Conservation (phyloP, 805 yeast genomes). For the Pichia scutulata region DNA sequence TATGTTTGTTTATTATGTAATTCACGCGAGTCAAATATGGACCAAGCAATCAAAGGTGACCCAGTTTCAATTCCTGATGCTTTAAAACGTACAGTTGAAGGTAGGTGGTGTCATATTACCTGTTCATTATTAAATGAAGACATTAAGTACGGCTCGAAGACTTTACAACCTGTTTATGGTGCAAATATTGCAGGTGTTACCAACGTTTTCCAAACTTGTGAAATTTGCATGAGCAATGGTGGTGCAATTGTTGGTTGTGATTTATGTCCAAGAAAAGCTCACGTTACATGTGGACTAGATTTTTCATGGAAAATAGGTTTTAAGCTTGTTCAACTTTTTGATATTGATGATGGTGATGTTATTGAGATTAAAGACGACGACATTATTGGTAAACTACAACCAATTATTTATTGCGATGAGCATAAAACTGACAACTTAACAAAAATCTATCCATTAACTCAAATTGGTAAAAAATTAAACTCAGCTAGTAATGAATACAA, state of each 20-base stretch:
- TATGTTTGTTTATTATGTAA: conserved; percentile 64
- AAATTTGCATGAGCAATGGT: conserved; percentile 36
- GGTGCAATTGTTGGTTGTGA: conserved; percentile 47
- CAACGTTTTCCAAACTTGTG: conserved; percentile 33
- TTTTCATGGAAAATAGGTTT: conserved; percentile 48
- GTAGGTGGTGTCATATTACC: conserved; percentile 70
- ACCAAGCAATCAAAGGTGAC: conserved; percentile 35
- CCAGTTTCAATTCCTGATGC: conserved; percentile 48
- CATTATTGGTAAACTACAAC: conserved; percentile 34
- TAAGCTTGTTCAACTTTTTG: conserved; percentile 25
- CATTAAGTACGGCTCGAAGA: conserved; percentile 34
- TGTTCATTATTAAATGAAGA: conserved; percentile 56
- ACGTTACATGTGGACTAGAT: conserved; percentile 55
- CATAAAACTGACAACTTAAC: conserved; percentile 24
- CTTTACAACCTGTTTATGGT: conserved; percentile 43
- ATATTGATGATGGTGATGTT: conserved; percentile 8
- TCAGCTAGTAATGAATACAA: conserved; percentile 22
- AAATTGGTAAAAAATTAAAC: conserved; percentile 24
- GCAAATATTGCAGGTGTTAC: conserved; percentile 25
- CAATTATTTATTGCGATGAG: conserved; percentile 36
- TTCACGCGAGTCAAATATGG: conserved; percentile 43
- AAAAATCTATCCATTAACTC: conserved; percentile 24
- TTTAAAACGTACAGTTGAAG: conserved; percentile 56
- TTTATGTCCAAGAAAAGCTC: conserved; percentile 35
- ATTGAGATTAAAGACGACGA: conserved; percentile 19